Evolutionary conservation across 805 yeast genomes (phyloP), one percentile per base, ranked within the genome.

Genomic region (Myxozyma melibiosi): DNA sequence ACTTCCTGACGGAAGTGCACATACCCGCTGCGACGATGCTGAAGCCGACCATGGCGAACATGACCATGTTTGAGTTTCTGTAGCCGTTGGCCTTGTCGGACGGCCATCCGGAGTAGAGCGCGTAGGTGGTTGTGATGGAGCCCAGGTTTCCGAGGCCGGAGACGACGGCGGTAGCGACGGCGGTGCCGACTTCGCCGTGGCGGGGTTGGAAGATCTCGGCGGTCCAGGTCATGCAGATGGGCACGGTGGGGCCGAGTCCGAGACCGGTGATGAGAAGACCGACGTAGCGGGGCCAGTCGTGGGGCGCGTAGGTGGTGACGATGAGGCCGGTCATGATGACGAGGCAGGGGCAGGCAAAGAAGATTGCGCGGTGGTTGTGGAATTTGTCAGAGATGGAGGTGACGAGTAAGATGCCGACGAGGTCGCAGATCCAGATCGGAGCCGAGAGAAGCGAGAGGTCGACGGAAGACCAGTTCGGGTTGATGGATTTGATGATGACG

Each of bases 201-300:
- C 80, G 76, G 9, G 80, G 77, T 69, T 61, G 65, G 52, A 57
- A 62, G 28, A 57, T 55, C 37, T 67, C 68, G 7, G 67, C 68
- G 16, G 68, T 64, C 70, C 69, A 67, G 30, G 68, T 66, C 48
- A 60, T 89, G 66, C 84, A 79, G 37, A 86, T 88, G 27, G 96
- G 96, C 13, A 88, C 95, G 0, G 96, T 89, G 20, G 96, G 94
- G 9, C 96, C 96, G 48, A 89, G 77, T 0, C 96, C 96, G 64
- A 84, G 86, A 0, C 96, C 96, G 5, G 88, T 84, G 67, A 89
- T 83, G 59, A 89, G 76, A 51, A 89, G 76, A 0, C 96, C 96
- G 6, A 83, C 95, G 69, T 88, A 89, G 65, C 82, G 80, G 55
- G 80, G 78, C 96, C 96, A 89, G 27, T 83, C 73, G 2, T 83